Evolutionary conservation across 2,329 filamentous ascomycete species (phyloP).

Genomic region (Cladosporium cucumerinum): DNA sequence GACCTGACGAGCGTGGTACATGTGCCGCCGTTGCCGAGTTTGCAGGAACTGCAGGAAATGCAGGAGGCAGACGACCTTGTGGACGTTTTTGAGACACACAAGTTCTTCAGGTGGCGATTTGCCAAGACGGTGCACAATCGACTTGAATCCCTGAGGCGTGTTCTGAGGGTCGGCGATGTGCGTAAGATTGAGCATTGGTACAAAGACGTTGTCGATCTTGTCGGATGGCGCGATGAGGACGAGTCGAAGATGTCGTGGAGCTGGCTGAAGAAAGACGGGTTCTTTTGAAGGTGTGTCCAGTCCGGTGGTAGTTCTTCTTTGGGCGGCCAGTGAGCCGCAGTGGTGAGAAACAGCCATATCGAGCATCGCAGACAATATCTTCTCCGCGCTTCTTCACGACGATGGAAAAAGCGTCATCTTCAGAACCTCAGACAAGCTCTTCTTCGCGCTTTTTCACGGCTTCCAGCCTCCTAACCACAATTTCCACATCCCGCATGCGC

Average conservation of each 20-base stretch:
- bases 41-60: no score
- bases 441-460: constrained; percentile 53
- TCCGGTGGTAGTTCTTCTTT: neutral
- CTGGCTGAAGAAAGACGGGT: neutral
- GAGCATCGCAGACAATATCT: neutral
- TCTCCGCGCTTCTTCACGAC: no score
- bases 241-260: constrained; percentile 1
- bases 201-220: neutral
- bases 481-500: constrained; percentile 63
- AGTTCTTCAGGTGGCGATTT: neutral
- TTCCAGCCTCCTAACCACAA: constrained; percentile 62
- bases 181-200: constrained; percentile 10
- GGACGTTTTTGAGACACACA: no score
- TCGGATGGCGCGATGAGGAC: constrained; percentile 3
- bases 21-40: neutral
- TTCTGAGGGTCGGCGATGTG: neutral
- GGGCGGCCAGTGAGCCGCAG: neutral
- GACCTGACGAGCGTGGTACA: constrained; percentile 2
- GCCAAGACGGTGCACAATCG: neutral
- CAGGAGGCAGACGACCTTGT: neutral
- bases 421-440: constrained; percentile 34
- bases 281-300: neutral
- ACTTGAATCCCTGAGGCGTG: neutral
- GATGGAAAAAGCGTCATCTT: neutral
- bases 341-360: neutral